A percentile compares a stretch with the other conserved stretches of the same genome.
These are phyloP conservation scores for Fusarium luffae DNA, from an alignment of 2,329 filamentous ascomycete genomes.

Conservation along the genomic window DNA sequence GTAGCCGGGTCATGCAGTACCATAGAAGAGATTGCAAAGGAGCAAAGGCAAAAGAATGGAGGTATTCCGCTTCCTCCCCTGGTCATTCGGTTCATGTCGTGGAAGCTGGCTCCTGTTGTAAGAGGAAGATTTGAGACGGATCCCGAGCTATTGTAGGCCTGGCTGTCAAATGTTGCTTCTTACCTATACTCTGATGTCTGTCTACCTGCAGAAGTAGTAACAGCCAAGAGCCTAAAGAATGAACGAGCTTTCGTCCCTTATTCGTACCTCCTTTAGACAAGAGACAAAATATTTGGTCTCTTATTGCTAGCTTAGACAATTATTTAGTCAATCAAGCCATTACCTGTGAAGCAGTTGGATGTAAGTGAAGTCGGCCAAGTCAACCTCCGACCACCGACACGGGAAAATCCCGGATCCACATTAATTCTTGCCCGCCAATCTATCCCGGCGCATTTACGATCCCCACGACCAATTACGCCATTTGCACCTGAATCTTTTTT, in stretches of 20 bases:
- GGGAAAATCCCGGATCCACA: slow-evolving; percentile 40
- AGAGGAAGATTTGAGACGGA: background rate
- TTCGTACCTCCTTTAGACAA: background rate
- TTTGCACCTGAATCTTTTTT: slow-evolving; percentile 14
- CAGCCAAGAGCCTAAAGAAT: background rate
- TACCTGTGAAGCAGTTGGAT: background rate
- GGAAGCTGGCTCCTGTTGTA: background rate
- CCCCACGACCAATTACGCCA: slow-evolving; percentile 34
- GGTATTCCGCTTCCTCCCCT: background rate
- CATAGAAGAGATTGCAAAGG: background rate
- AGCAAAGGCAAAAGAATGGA: background rate
- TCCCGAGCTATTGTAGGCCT: background rate
- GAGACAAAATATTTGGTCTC: background rate
- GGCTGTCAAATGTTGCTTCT: background rate
- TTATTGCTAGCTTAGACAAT: background rate
- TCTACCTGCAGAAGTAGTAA: background rate
- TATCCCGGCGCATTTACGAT: slow-evolving; percentile 39
- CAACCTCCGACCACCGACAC: slow-evolving; percentile 6
- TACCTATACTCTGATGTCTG: no score
- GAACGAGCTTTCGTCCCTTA: rapidly evolving
- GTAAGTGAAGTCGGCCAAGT: slow-evolving; percentile 11
- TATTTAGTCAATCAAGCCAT: background rate
- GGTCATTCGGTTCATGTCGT: slow-evolving; percentile 3
- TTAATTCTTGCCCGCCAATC: slow-evolving; percentile 40
- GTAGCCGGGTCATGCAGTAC: no score